Base-by-base conservation (phyloP, 202 grass and related monocot species). In the Dendrocalamus latiflorus region DNA sequence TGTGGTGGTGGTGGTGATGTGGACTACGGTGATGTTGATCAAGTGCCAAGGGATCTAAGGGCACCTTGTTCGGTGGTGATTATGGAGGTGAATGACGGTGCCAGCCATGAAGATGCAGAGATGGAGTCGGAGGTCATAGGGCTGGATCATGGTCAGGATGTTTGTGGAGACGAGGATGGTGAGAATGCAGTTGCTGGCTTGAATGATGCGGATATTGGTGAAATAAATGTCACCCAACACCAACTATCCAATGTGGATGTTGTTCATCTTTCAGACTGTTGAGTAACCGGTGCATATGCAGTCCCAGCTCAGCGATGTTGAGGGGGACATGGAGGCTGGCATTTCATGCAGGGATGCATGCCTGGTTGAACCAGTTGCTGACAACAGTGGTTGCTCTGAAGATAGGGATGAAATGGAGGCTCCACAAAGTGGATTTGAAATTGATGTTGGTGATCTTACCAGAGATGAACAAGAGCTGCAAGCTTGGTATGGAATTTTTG, bases 381-480 rank as follows among this genome's bases (percentile, higher is more conserved):
- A 67, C 21, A 81, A 58, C 58, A 82, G 24, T 78, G 45, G 17
- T 60, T 55, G 16, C 64, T 22, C 41, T 33, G 21, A 67, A 79
- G 42, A 24, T 56, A 62, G 50, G 15, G 70, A 49, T 53, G 57
- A 39, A 64, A 21, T 25, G 11, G 76, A 59, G 60, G 11, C 69
- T 75, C 36, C 64, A 60, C 49, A 81, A 48, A 59, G 22, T 45
- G 70, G 77, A 71, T 36, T 48, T 55, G 72, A 81, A 81, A 57
- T 36, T 88, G 50, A 6, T 63, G 28, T 21, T 24, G 51, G 11
- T 16, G 66, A 59, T 54, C 56, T 53, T 50, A 78, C 16, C 60
- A 77, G 53, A 76, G 81, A 88, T 63, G 81, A 91, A 25, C 81
- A 85, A 76, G 81, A 88, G 20, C 71, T 80, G 44, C 76, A 72